Evolutionary conservation across 1,139 yeast genomes (phyloP).

Genomic region (Suhomyces taliae): DNA sequence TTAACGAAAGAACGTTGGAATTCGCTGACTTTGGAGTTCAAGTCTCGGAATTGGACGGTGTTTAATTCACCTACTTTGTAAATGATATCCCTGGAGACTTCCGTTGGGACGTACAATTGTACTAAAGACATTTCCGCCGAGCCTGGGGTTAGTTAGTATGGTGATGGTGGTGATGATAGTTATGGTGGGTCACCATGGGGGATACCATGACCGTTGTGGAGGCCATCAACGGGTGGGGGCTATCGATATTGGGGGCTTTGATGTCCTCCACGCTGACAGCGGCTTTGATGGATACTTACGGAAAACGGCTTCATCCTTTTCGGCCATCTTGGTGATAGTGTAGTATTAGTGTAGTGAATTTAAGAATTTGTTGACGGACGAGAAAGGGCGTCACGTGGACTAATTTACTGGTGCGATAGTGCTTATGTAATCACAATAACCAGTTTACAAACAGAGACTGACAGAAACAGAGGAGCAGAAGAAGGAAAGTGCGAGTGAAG

Average conservation of each 20-base stretch:
- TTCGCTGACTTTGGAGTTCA: slow-evolving; percentile 64
- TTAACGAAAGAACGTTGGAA: slow-evolving; percentile 73
- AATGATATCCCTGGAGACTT: slow-evolving; percentile 64
- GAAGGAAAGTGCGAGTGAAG: neutral
- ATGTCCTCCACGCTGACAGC: neutral
- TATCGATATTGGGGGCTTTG: neutral
- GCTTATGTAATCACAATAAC: neutral
- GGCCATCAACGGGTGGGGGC: neutral
- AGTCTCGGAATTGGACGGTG: slow-evolving; percentile 66
- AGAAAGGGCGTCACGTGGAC: neutral
- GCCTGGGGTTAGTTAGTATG: slow-evolving; percentile 28
- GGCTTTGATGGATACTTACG: slow-evolving; percentile 39
- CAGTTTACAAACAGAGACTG: neutral
- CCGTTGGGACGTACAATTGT: slow-evolving; percentile 72
- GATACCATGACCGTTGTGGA: neutral
- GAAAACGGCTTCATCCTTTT: slow-evolving; percentile 67
- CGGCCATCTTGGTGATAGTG: slow-evolving; percentile 17
- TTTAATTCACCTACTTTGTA: slow-evolving; percentile 66
- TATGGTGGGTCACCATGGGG: neutral
- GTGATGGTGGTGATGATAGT: neutral
- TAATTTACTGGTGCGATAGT: neutral
- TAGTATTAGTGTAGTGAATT: neutral
- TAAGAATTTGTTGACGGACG: neutral
- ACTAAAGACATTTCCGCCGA: slow-evolving; percentile 83
- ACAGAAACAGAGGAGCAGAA: neutral